Percentiles rank a stretch among this genome's conserved stretches.
Conservation (phyloP, 169 alveolate species). For the Cryptosporidium ubiquitum region DNA sequence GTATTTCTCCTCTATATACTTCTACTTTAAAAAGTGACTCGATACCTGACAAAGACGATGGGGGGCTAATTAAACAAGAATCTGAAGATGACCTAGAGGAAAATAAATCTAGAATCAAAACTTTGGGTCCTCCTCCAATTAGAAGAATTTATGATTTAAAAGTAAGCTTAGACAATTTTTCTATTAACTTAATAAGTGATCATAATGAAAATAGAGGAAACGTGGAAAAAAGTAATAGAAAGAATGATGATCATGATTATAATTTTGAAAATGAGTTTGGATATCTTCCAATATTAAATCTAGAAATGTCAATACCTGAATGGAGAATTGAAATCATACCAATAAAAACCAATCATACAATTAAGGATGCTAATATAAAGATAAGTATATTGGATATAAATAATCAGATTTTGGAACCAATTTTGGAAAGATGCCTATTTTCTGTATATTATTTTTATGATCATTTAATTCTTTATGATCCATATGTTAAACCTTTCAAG, state of each 20-base stretch:
- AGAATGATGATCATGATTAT: not conserved
- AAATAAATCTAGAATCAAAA: not conserved
- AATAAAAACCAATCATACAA: constrained; percentile 50
- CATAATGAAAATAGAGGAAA: not conserved
- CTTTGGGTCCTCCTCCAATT: constrained; percentile 69
- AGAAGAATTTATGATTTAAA: constrained; percentile 39
- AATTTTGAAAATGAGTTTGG: not conserved
- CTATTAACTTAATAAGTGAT: constrained; percentile 8
- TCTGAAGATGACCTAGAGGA: not conserved
- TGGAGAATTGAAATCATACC: constrained; percentile 66
- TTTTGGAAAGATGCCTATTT: constrained; percentile 37
- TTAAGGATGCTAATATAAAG: constrained; percentile 17
- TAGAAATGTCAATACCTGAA: constrained; percentile 24
- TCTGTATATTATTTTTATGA: constrained; percentile 58
- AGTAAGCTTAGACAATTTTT: not conserved
- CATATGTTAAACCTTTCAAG: constrained; percentile 46
- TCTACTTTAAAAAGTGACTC: constrained; percentile 2
- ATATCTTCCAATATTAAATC: constrained; percentile 23
- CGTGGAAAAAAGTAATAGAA: not conserved
- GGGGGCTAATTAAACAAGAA: not conserved
- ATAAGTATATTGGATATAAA: constrained; percentile 48
- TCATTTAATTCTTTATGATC: constrained; percentile 58
- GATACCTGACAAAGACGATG: not conserved
- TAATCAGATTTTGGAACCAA: constrained; percentile 44
- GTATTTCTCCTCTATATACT: constrained; percentile 67